A percentile compares a stretch with the other conserved stretches of the same genome.
Conservation (phyloP, 768 basidiomycete species). For the Hygrophorus russula region DNA sequence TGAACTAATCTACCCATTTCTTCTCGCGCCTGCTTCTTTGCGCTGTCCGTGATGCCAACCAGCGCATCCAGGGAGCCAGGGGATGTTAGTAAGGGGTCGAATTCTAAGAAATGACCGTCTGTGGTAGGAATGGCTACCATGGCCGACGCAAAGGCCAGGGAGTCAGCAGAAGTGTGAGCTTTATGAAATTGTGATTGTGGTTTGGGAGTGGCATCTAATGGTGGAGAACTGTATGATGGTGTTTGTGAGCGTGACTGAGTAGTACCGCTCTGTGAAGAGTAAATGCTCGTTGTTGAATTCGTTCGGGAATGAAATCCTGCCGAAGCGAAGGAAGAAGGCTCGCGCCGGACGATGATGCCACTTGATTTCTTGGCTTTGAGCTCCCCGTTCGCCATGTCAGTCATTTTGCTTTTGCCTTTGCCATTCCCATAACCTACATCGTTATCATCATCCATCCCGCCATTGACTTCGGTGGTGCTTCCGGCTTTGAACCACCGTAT, state of each 20-base stretch:
- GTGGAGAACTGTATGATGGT: slow-evolving; percentile 10
- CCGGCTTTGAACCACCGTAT: slow-evolving; percentile 44
- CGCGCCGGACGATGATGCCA: slow-evolving; percentile 48
- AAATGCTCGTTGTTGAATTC: slow-evolving; percentile 40
- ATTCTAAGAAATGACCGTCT: slow-evolving; percentile 75
- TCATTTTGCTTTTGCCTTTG: slow-evolving; percentile 6
- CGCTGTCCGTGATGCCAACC: slow-evolving; percentile 69
- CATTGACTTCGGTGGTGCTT: slow-evolving; percentile 24
- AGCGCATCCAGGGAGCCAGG: slow-evolving; percentile 63
- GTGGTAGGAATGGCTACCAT: slow-evolving; percentile 69
- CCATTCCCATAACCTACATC: slow-evolving; percentile 15
- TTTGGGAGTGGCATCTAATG: slow-evolving; percentile 6
- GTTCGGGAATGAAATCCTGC: slow-evolving; percentile 30
- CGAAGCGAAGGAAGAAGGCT: slow-evolving; percentile 32
- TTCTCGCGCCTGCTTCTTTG: slow-evolving; percentile 71
- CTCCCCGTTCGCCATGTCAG: slow-evolving; percentile 6
- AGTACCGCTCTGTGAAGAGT: slow-evolving; percentile 22
- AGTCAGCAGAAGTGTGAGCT: slow-evolving; percentile 15
- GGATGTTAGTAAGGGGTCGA: slow-evolving; percentile 71
- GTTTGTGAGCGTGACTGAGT: slow-evolving; percentile 33
- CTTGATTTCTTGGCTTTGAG: slow-evolving; percentile 32
- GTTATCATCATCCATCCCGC: slow-evolving; percentile 15
- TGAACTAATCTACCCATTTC: slow-evolving; percentile 68
- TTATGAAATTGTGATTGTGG: slow-evolving; percentile 9
- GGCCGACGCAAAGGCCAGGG: slow-evolving; percentile 32